These are phyloP conservation scores for Phalaenopsis aphrodite DNA, from an alignment of 106 monocot species.

Conservation along the genomic window DNA sequence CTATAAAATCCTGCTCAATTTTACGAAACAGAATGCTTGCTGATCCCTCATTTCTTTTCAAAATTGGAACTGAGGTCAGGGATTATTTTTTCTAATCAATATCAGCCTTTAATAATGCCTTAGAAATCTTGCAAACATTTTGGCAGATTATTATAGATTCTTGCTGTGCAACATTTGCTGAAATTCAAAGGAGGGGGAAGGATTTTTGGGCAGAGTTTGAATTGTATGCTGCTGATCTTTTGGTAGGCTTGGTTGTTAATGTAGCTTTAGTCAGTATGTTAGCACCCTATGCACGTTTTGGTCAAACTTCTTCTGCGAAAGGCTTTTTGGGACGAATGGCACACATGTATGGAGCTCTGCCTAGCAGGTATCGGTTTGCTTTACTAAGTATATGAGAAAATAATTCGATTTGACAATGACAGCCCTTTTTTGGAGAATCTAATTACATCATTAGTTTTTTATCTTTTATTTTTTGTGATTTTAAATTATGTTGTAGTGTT, in stretches of 20 bases:
- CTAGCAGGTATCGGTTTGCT: conserved; percentile 47
- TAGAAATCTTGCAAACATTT: background rate
- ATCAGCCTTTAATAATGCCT: background rate
- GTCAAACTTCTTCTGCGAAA: conserved; percentile 33
- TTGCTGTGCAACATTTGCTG: conserved; percentile 79
- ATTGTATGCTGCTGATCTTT: conserved; percentile 71
- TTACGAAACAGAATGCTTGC: conserved; percentile 71
- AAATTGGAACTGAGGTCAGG: conserved; percentile 77
- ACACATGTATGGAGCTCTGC: conserved; percentile 53
- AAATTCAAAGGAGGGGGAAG: conserved; percentile 80
- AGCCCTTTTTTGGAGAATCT: background rate
- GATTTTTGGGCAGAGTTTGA: conserved; percentile 92
- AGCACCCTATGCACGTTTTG: conserved; percentile 72
- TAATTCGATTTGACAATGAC: background rate
- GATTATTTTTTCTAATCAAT: background rate
- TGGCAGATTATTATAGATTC: conserved; percentile 68
- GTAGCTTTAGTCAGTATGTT: conserved; percentile 65
- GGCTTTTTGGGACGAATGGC: conserved; percentile 31
- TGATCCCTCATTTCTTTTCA: conserved; percentile 76
- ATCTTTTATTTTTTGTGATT: background rate
- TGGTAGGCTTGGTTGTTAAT: conserved; percentile 69
- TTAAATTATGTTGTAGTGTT: conserved; percentile 34
- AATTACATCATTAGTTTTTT: background rate
- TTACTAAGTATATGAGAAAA: background rate
- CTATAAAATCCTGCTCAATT: conserved; percentile 39